Percentiles rank a stretch among this genome's conserved stretches.
Conservation (phyloP, 2,329 filamentous ascomycete genomes). For the Mycosphaerelloides madeirae region DNA sequence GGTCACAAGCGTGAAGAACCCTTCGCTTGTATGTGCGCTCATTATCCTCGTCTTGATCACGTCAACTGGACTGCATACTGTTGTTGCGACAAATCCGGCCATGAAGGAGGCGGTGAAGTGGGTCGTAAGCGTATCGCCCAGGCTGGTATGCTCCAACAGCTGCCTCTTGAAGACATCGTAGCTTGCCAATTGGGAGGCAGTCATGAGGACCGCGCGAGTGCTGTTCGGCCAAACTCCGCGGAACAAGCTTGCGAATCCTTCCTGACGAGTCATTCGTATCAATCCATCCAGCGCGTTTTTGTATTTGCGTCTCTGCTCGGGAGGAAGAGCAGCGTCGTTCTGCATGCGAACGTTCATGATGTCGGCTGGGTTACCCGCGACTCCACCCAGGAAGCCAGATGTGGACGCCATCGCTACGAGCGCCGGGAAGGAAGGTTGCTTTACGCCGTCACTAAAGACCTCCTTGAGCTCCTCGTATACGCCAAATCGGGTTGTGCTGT, state of each 20-base stretch:
- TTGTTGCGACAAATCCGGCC: slow-evolving; percentile 78
- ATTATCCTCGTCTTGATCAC: slow-evolving; percentile 88
- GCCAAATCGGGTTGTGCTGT: slow-evolving; percentile 93
- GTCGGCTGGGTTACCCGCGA: slow-evolving; percentile 91
- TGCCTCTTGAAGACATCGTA: slow-evolving; percentile 77
- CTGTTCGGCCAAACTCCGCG: slow-evolving; percentile 81
- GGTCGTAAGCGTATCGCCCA: slow-evolving; percentile 64
- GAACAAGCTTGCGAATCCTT: slow-evolving; percentile 72
- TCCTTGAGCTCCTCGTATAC: slow-evolving; percentile 92
- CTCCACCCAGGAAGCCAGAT: slow-evolving; percentile 81
- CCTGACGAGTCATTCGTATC: slow-evolving; percentile 77
- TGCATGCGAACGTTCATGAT: slow-evolving; percentile 99
- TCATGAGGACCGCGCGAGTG: slow-evolving; percentile 80
- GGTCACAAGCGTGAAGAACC: slow-evolving; percentile 55
- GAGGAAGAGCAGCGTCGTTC: slow-evolving; percentile 75
- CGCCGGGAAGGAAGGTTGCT: slow-evolving; percentile 59
- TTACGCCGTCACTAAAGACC: slow-evolving; percentile 51
- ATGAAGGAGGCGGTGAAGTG: slow-evolving; percentile 75
- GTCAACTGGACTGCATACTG: slow-evolving; percentile 78
- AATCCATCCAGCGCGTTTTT: slow-evolving; percentile 83
- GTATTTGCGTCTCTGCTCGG: slow-evolving; percentile 75
- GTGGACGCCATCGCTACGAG: slow-evolving; percentile 76
- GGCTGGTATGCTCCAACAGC: slow-evolving; percentile 60
- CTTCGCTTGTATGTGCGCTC: slow-evolving; percentile 56
- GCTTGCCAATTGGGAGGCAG: slow-evolving; percentile 73